Conservation (phyloP, 2,329 filamentous ascomycete species). For the Xylariaceae sp. region DNA sequence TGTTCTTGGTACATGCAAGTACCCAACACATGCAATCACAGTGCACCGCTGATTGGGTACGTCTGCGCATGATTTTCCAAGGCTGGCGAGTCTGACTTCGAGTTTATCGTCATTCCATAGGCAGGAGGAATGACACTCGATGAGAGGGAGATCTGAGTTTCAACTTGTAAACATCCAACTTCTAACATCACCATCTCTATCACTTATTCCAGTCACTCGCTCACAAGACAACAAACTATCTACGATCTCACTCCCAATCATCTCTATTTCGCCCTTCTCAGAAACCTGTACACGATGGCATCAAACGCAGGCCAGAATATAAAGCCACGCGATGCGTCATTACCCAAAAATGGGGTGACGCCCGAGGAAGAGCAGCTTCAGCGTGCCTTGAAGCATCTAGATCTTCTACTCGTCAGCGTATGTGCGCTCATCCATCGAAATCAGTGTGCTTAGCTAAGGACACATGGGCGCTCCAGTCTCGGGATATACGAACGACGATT, state of each 20-base stretch:
- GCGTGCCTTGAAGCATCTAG: conserved; percentile 47
- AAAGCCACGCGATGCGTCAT: conserved; percentile 5
- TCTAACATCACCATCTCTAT: background rate
- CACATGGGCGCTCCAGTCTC: conserved; percentile 35
- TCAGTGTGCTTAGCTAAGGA: background rate
- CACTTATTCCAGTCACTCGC: background rate
- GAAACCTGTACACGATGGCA: conserved; percentile 14
- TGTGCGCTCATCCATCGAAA: conserved; percentile 4
- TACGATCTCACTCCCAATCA: too few species aligned
- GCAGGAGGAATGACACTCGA: too few species aligned
- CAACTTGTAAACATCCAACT: background rate
- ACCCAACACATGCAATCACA: too few species aligned
- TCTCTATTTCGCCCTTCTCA: background rate
- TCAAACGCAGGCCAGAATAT: conserved; percentile 13
- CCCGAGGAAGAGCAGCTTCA: conserved; percentile 49
- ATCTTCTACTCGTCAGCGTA: conserved; percentile 54
- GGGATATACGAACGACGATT: conserved; percentile 46
- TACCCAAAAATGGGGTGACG: conserved; percentile 29
- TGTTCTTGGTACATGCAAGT: too few species aligned
- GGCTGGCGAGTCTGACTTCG: background rate
- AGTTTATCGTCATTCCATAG: too few species aligned
- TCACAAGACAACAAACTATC: background rate
- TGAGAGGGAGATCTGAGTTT: background rate
- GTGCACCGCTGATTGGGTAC: too few species aligned
- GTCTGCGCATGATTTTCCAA: too few species aligned